A percentile compares a stretch with the other conserved stretches of the same genome.
phyloP scores from a whole-genome alignment of 2,329 filamentous ascomycete genomes.

The Aphanocladium album region DNA sequence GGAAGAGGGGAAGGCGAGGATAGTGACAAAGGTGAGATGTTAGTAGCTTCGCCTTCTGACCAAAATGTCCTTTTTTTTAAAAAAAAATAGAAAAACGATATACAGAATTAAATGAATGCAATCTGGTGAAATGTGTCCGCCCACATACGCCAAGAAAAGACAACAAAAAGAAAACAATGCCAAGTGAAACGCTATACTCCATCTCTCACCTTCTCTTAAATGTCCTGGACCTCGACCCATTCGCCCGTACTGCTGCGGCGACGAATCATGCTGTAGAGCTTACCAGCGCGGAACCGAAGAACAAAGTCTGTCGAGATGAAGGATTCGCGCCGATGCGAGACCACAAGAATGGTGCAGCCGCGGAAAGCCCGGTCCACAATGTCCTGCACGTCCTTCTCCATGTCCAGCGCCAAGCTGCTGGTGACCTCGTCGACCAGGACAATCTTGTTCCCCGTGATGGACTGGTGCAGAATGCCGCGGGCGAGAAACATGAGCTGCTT shows the following conservation, averaged over 20 bases:
- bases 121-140: no score
- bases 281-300: neutral
- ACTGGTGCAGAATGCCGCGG: neutral
- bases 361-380: neutral
- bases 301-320: neutral
- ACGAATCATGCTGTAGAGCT: neutral
- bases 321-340: neutral
- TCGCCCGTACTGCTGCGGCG: neutral
- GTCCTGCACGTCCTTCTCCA: neutral
- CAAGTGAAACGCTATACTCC: no score
- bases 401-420: neutral
- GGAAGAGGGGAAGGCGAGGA: no score
- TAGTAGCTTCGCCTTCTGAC: no score
- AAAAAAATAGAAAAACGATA: no score
- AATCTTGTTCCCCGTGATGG: neutral
- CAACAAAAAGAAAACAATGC: no score
- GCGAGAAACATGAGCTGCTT: conserved; percentile 7
- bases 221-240: neutral
- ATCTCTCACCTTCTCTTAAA: no score
- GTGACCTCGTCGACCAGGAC: conserved; percentile 6
- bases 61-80: no score
- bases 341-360: neutral
- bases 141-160: no score
- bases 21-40: no score
- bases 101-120: no score